Conservation (phyloP, 805 yeast species). For the Saccharomyces mikatae region DNA sequence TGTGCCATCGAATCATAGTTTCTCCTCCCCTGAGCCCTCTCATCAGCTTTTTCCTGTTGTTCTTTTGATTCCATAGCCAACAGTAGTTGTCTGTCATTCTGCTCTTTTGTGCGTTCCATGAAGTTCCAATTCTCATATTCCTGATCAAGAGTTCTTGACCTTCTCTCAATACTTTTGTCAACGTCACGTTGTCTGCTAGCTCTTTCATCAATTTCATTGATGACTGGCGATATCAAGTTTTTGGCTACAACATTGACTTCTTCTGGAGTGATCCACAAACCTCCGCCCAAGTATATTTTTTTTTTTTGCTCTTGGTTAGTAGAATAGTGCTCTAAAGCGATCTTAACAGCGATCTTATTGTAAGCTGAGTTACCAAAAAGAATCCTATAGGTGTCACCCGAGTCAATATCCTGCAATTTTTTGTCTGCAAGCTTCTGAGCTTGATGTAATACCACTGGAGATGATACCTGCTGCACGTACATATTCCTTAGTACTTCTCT, state of each 20-base stretch:
- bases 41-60: slow-evolving; percentile 25
- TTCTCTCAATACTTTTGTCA: slow-evolving; percentile 39
- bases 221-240: slow-evolving; percentile 73
- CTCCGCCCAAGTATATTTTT: slow-evolving; percentile 78
- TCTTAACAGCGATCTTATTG: slow-evolving; percentile 65
- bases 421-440: slow-evolving; percentile 48
- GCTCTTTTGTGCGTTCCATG: slow-evolving; percentile 32
- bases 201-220: slow-evolving; percentile 60
- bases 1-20: not conserved
- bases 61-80: slow-evolving; percentile 34
- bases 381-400: slow-evolving; percentile 16
- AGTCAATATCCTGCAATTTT: slow-evolving; percentile 37
- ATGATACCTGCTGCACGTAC: slow-evolving; percentile 24
- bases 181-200: slow-evolving; percentile 60
- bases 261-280: slow-evolving; percentile 61
- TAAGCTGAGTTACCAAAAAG: slow-evolving; percentile 39
- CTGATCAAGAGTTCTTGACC: slow-evolving; percentile 31
- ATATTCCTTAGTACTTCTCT: slow-evolving; percentile 28
- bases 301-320: slow-evolving; percentile 23
- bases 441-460: slow-evolving; percentile 36
- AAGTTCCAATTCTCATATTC: slow-evolving; percentile 37
- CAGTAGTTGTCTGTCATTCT: slow-evolving; percentile 30
- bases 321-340: slow-evolving; percentile 38
- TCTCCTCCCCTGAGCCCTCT: slow-evolving; percentile 11
- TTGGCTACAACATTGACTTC: slow-evolving; percentile 78